phyloP scores from a whole-genome alignment of 805 yeast species.

The Zygoascus tannicola region DNA sequence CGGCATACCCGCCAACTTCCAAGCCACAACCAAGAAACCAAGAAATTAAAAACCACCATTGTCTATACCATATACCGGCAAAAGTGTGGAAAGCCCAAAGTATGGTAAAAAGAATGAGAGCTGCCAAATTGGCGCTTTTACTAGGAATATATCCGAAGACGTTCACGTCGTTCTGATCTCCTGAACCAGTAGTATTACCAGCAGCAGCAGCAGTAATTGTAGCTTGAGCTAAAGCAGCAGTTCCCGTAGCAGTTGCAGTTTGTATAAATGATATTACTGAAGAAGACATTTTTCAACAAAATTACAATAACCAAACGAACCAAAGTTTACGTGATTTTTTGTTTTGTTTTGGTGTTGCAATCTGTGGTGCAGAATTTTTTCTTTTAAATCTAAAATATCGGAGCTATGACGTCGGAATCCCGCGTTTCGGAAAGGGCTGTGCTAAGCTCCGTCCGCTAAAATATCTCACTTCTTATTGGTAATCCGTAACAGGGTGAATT shows the following conservation, averaged over 20 bases:
- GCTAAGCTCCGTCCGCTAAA: too few species aligned
- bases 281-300: background rate
- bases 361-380: too few species aligned
- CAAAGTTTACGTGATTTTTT: too few species aligned
- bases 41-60: constrained; percentile 58
- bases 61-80: constrained; percentile 39
- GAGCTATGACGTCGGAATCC: too few species aligned
- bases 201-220: background rate
- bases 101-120: constrained; percentile 46
- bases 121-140: constrained; percentile 43
- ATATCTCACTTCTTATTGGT: too few species aligned
- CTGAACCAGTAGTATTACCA: background rate
- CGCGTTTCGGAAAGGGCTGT: too few species aligned
- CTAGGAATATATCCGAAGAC: constrained; percentile 7
- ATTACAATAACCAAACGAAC: too few species aligned
- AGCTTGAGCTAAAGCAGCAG: background rate
- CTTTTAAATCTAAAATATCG: too few species aligned
- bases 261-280: too few species aligned
- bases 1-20: constrained; percentile 62
- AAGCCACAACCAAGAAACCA: constrained; percentile 47
- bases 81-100: constrained; percentile 35
- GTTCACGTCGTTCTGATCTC: background rate
- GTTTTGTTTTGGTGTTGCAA: too few species aligned
- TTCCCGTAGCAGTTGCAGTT: background rate
- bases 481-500: too few species aligned